Percentiles rank a stretch among this genome's conserved stretches.
phyloP scores from a whole-genome alignment of 805 yeast species.

The Myxozyma neotropica region DNA sequence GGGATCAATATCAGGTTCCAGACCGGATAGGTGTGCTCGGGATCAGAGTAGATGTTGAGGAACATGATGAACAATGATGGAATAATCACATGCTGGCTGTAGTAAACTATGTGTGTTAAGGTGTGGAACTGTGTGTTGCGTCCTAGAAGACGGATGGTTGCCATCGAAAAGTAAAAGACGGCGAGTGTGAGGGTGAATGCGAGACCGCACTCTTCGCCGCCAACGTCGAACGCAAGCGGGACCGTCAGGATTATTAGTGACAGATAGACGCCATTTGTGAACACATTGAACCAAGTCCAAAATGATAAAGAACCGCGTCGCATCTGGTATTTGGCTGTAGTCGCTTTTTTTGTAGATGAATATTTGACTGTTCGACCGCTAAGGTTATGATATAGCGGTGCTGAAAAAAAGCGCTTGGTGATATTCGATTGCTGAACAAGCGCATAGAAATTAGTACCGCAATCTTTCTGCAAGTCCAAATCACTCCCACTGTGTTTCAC shows the following conservation, averaged over 20 bases:
- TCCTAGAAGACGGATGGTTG: constrained; percentile 65
- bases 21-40: constrained; percentile 28
- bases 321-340: not conserved
- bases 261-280: constrained; percentile 53
- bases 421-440: not conserved
- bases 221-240: constrained; percentile 91
- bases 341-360: not conserved
- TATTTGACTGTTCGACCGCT: not conserved
- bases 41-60: constrained; percentile 41
- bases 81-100: constrained; percentile 76
- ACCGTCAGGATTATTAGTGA: constrained; percentile 74
- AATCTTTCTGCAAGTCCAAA: not conserved
- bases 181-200: constrained; percentile 77
- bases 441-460: not conserved
- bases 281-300: constrained; percentile 30
- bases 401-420: not conserved
- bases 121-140: constrained; percentile 45
- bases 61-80: constrained; percentile 75
- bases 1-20: constrained; percentile 52
- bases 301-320: constrained; percentile 11
- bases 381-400: not conserved
- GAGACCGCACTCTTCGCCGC: constrained; percentile 87
- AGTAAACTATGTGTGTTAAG: constrained; percentile 54
- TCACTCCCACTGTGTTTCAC: not conserved
- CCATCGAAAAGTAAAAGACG: constrained; percentile 66